Evolutionary conservation across 106 monocot species (phyloP), one percentile per base, ranked within the genome.

Genomic region (Dioscorea zingiberensis): DNA sequence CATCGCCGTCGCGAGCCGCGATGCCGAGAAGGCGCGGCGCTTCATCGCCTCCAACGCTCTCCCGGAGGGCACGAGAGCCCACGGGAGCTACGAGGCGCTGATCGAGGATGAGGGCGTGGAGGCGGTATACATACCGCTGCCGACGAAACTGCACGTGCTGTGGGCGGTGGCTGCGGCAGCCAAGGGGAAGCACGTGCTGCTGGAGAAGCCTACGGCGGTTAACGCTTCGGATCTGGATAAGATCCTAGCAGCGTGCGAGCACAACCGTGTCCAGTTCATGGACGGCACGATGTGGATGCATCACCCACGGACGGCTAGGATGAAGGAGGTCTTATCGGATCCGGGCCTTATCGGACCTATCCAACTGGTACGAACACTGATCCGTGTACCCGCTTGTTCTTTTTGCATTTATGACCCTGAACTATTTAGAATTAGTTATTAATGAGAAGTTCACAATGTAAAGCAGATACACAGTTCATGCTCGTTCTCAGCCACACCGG

Each of bases 261-360:
- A 66, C 5, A 66, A 66, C 48, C 75, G 77, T 3, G 82, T 87
- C 3, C 80, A 83, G 71, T 72, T 80, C 55, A 83, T 83, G 83
- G 87, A 83, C 44, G 59, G 59, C 29, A 80, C 77, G 17, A 87
- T 87, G 87, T 83, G 87, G 87, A 78, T 87, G 74, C 83, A 83
- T 44, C 77, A 80, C 24, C 83, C 80, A 2, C 54, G 87, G 44
- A 87, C 80, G 13, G 77, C 67, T 25, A 69, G 71, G 74, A 87
- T 87, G 80, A 57, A 55, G 68, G 67, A 66, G 71, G 27, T 80
- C 53, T 28, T 87, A 16, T 64, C 60, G 44, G 83, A 87, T 74
- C 70, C 79, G 11, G 17, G 18, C 49, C 79, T 55, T 3, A 78
- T 86, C 45, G 86, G 86, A 7, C 54, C 75, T 45, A 65, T 84